A percentile compares a stretch with the other conserved stretches of the same genome.
phyloP scores from a whole-genome alignment of 148 eudicot species.

The Vaccinium vitisidaea region DNA sequence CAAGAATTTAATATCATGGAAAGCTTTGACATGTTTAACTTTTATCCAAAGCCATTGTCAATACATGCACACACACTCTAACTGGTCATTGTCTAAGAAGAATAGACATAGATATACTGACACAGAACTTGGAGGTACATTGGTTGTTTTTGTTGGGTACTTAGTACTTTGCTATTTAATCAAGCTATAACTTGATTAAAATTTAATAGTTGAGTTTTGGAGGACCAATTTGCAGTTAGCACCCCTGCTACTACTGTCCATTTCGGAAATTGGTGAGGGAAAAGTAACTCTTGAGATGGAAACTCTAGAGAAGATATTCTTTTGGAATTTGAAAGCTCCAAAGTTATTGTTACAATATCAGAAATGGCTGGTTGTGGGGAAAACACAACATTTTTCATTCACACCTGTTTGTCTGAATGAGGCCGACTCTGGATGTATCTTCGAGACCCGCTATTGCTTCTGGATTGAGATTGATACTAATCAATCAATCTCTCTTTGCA shows the following conservation, averaged over 20 bases:
- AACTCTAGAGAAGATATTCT: neutral
- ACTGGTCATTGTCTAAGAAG: neutral
- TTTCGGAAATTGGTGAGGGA: neutral
- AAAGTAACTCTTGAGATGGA: neutral
- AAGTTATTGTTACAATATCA: neutral
- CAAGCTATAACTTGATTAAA: neutral
- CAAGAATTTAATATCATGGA: neutral
- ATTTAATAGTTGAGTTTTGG: neutral
- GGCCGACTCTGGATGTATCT: neutral
- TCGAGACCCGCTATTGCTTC: neutral
- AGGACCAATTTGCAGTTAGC: neutral
- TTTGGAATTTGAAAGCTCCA: neutral
- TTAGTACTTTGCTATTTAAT: neutral
- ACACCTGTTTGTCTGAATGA: neutral
- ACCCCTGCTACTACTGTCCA: neutral
- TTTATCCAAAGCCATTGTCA: neutral
- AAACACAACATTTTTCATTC: neutral
- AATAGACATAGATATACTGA: neutral
- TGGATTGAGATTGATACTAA: constrained; percentile 3
- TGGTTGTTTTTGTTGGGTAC: neutral
- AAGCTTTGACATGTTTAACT: neutral
- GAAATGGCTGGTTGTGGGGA: neutral
- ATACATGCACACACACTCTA: neutral
- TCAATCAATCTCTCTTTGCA: neutral
- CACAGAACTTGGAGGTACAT: neutral